phyloP scores from a whole-genome alignment of 2,329 filamentous ascomycete species.

The Sarocladium brachiariae region DNA sequence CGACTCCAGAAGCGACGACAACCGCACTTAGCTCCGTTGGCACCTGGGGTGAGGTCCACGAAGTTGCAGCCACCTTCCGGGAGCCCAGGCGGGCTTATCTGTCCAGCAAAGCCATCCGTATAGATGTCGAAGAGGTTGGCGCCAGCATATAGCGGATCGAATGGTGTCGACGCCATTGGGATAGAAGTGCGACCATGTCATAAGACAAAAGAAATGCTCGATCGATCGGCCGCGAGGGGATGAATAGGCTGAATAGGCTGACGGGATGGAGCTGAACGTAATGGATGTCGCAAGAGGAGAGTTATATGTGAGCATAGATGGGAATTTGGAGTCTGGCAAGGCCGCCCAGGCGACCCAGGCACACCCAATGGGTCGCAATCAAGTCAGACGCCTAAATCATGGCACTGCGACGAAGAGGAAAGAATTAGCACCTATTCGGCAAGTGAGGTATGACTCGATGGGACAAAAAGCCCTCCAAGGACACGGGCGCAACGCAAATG shows the following conservation, averaged over 20 bases:
- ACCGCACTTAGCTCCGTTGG: conserved; percentile 47
- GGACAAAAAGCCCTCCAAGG: neutral
- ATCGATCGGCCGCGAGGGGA: neutral
- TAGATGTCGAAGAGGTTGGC: conserved; percentile 49
- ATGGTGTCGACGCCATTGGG: conserved; percentile 47
- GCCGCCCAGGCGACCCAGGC: conserved; percentile 25
- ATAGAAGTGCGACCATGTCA: conserved; percentile 19
- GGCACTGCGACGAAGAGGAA: conserved; percentile 17
- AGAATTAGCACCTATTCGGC: neutral
- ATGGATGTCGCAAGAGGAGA: neutral
- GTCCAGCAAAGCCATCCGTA: conserved; percentile 31
- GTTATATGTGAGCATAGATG: neutral
- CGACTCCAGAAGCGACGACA: conserved; percentile 56
- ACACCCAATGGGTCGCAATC: conserved; percentile 27
- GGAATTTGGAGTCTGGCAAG: neutral
- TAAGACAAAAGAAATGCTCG: conserved; percentile 9
- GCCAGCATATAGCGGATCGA: conserved; percentile 36
- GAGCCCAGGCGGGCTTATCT: conserved; percentile 26
- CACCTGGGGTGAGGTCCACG: conserved; percentile 45
- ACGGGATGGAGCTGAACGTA: too few species aligned
- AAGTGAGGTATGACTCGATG: conserved; percentile 4
- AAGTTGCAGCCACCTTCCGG: conserved; percentile 52
- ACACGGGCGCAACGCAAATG: neutral
- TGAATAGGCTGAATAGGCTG: neutral
- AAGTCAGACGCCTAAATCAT: conserved; percentile 26